Evolutionary conservation across 495 filamentous ascomycete species (phyloP), one percentile per base, ranked within the genome.

Genomic region (Neurospora sp.): DNA sequence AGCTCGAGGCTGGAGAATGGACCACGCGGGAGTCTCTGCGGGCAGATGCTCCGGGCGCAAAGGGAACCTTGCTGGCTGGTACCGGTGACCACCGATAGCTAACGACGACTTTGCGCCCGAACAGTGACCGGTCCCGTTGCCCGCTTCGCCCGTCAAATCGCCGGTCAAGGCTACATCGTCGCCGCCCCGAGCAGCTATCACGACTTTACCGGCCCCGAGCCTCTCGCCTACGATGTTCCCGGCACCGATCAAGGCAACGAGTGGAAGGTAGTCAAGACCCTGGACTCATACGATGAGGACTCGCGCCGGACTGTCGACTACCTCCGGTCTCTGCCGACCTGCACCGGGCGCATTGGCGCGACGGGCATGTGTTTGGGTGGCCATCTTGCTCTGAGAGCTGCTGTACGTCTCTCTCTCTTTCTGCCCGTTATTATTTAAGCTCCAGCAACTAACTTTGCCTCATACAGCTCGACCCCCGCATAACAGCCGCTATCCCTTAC

Each of bases 281-380:
- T 97, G 31, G 85, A 90, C 40, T 94, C 93, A 40, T 98, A 98
- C 80, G 94, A 97, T 74, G 94, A 92, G 82, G 95, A 98, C 79
- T 88, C 92, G 31, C 85, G 82, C 31, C 84, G 93, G 47, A 83
- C 88, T n/a, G 90, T 98, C 69, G 88, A 92, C 80, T 83, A 88
- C 73, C 89, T 98, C 7, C 82, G 96, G 53, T 86, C 86, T 16
- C 86, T 97, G 12, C 84, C 86, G 8, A 97, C 93, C 27, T 97
- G 94, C 80, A 97, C 90, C 31, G 94, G 95, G 40, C 87, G 88
- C 12, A 89, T 98, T 71, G 95, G 95, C 53, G 84, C 92, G 3
- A 97, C 94, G 8, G 95, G 95, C 40, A 98, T 98, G 95, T 97
- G 95, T 80, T 89, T 98, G 4, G 95, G 95, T 70, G 95, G 95